Conservation (phyloP, 768 basidiomycete genomes). For the Lactarius tabidus region DNA sequence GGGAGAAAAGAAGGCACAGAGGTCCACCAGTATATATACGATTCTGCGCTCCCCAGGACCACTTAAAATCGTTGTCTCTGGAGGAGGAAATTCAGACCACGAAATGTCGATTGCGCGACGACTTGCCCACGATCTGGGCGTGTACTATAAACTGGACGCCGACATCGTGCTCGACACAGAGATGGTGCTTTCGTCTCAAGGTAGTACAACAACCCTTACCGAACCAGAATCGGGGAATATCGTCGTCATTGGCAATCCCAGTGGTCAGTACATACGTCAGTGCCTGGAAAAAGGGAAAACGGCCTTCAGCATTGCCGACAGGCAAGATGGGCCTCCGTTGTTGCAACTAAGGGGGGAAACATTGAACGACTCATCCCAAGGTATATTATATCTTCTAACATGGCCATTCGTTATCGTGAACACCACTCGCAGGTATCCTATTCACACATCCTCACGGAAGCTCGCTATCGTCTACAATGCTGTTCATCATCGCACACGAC, state of each 20-base stretch:
- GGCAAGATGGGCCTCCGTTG: constrained; percentile 1
- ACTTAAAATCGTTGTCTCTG: constrained; percentile 52
- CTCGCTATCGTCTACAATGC: constrained; percentile 32
- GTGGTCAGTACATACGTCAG: constrained; percentile 27
- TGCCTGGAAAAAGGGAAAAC: constrained; percentile 23
- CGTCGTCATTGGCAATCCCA: constrained; percentile 49
- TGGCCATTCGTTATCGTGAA: constrained; percentile 1
- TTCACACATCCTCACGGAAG: constrained; percentile 66
- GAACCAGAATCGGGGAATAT: constrained; percentile 46
- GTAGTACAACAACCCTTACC: not conserved
- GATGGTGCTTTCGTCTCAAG: constrained; percentile 28
- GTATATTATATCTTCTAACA: constrained; percentile 21
- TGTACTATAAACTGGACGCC: constrained; percentile 68
- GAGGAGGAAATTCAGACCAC: constrained; percentile 19
- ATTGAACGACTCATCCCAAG: constrained; percentile 10
- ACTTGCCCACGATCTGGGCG: constrained; percentile 60
- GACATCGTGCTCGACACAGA: constrained; percentile 50
- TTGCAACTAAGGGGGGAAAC: constrained; percentile 16
- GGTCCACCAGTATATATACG: constrained; percentile 42
- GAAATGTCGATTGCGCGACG: constrained; percentile 56
- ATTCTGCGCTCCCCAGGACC: constrained; percentile 55
- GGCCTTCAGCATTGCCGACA: constrained; percentile 24
- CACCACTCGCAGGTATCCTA: constrained; percentile 41
- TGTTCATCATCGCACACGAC: constrained; percentile 63
- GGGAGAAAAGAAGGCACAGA: not conserved